Evolutionary conservation across 768 basidiomycete genomes (phyloP).

Genomic region (Asterophora lycoperdoides): DNA sequence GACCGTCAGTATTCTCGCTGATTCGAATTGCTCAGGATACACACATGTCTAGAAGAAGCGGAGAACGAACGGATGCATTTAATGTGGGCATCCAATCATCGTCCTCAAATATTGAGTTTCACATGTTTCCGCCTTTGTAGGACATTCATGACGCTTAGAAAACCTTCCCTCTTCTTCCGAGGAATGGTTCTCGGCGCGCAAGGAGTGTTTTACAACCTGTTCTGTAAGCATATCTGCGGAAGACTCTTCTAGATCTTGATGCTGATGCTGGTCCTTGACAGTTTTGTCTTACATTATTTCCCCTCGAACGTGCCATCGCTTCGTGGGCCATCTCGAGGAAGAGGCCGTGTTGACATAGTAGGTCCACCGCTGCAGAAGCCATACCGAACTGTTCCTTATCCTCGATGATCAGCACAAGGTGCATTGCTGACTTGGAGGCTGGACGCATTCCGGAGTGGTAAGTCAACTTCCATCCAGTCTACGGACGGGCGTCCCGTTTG

Average conservation of each 20-base stretch:
- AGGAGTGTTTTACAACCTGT: constrained; percentile 86
- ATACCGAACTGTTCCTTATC: constrained; percentile 1
- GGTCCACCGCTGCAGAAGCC: constrained; percentile 23
- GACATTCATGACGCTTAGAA: constrained; percentile 92
- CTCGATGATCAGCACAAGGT: constrained; percentile 53
- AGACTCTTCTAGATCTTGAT: constrained; percentile 14
- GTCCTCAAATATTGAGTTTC: neutral
- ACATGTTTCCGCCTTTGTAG: constrained; percentile 31
- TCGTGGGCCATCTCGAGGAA: constrained; percentile 91
- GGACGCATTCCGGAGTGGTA: constrained; percentile 82
- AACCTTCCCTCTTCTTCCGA: constrained; percentile 80
- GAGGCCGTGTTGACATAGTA: constrained; percentile 93
- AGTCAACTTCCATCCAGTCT: constrained; percentile 13
- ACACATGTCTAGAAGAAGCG: constrained; percentile 89
- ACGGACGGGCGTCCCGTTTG: neutral
- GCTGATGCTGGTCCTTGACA: constrained; percentile 21
- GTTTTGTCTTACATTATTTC: constrained; percentile 78
- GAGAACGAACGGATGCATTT: constrained; percentile 98
- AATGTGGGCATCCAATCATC: constrained; percentile 45
- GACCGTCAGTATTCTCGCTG: constrained; percentile 32
- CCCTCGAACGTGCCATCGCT: constrained; percentile 77
- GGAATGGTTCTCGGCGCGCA: constrained; percentile 84
- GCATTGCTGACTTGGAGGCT: constrained; percentile 78
- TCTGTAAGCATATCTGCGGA: constrained; percentile 50
- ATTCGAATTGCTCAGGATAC: constrained; percentile 72